These are phyloP conservation scores for Hibiscus syriacus DNA, from an alignment of 345 rosid species.

Conservation along the genomic window DNA sequence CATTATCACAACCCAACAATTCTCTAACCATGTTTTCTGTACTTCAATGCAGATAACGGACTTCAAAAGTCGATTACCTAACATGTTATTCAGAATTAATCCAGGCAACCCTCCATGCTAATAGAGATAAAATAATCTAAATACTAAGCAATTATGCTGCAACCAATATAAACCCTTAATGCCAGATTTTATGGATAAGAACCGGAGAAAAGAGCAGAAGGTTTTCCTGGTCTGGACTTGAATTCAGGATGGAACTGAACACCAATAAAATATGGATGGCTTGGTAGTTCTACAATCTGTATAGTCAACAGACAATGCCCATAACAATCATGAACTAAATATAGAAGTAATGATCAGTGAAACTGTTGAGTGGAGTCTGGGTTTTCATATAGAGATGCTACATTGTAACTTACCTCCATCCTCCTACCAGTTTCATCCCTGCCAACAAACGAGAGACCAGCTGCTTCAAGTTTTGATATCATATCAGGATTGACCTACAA, in stretches of 20 bases:
- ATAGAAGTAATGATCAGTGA: neutral
- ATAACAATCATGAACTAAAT: neutral
- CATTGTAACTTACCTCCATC: too few relatives aligned
- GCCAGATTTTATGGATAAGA: neutral
- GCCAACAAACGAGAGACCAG: too few relatives aligned
- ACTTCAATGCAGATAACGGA: too few relatives aligned
- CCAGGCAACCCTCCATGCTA: too few relatives aligned
- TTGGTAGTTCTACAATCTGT: conserved; percentile 53
- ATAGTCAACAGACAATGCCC: conserved; percentile 14
- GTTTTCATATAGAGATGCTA: neutral
- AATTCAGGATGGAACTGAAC: too few relatives aligned
- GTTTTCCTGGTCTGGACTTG: too few relatives aligned
- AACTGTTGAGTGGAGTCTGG: neutral
- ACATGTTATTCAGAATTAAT: neutral
- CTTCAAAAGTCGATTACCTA: too few relatives aligned
- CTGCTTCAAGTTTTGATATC: too few relatives aligned
- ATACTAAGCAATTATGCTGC: neutral
- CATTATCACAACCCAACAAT: neutral
- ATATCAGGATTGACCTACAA: too few relatives aligned
- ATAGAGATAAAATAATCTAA: neutral
- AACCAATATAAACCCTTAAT: neutral
- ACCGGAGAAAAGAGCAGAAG: conserved; percentile 83
- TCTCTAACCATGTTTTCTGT: too few relatives aligned
- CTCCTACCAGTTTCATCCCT: too few relatives aligned
- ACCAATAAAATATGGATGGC: too few relatives aligned